phyloP scores from a whole-genome alignment of 345 rosid genomes.

The Heritiera fomes region DNA sequence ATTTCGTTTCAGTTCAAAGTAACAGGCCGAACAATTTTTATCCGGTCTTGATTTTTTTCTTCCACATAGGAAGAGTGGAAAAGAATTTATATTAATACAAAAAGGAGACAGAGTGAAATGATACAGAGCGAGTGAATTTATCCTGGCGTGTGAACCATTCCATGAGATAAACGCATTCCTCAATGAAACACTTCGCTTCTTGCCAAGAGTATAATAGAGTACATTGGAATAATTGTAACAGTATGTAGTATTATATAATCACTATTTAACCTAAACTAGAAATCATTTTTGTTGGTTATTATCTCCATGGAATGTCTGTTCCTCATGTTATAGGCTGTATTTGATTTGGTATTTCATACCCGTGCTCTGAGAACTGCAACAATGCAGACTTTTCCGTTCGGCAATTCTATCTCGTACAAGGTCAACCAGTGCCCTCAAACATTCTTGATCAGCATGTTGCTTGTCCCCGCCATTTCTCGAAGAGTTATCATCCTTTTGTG shows the following conservation, averaged over 20 bases:
- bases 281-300: background rate
- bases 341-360: background rate
- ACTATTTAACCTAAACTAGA: background rate
- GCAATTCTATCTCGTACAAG: background rate
- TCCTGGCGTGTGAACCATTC: background rate
- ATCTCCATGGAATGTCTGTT: background rate
- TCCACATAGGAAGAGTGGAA: background rate
- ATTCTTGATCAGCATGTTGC: background rate
- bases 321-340: background rate
- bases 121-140: background rate
- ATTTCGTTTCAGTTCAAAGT: too few species aligned
- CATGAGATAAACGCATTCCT: background rate
- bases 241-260: background rate
- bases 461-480: background rate
- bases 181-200: background rate
- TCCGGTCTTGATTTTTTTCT: background rate
- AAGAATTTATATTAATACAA: background rate
- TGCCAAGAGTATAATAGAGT: background rate
- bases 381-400: background rate
- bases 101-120: background rate
- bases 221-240: background rate
- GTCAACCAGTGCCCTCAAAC: slow-evolving; percentile 10
- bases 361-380: background rate
- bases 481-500: background rate
- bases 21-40: background rate